Conservation (phyloP, 2,329 filamentous ascomycete genomes). For the Beauveria medogensis region DNA sequence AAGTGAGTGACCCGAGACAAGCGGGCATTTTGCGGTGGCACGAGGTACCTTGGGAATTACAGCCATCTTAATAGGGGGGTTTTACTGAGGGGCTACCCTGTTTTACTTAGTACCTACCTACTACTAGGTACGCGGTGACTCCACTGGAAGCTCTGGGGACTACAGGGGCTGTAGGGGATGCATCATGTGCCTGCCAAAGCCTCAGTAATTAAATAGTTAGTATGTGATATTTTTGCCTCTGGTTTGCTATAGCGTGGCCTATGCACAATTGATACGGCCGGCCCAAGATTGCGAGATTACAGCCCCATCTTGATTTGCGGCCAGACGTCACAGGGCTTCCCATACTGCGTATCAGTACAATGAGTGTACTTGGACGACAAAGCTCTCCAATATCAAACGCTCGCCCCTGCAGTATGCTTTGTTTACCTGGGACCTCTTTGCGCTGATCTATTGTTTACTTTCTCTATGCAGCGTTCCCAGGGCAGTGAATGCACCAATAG, state of each 20-base stretch:
- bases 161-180: neutral
- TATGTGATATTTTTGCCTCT: neutral
- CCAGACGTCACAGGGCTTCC: neutral
- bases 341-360: neutral
- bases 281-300: too few relatives aligned
- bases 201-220: neutral
- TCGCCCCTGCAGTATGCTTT: neutral
- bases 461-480: neutral
- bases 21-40: neutral
- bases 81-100: neutral
- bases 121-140: neutral
- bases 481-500: neutral
- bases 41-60: neutral
- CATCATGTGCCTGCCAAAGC: neutral
- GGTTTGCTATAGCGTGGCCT: neutral
- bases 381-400: neutral
- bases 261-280: neutral
- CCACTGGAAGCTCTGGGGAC: neutral
- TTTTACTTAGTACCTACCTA: too few relatives aligned
- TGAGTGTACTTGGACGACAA: neutral
- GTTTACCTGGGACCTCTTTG: neutral
- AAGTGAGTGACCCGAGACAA: neutral
- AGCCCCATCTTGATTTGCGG: too few relatives aligned
- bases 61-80: neutral
- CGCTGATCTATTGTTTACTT: constrained; percentile 5